Base-by-base conservation (phyloP, 176 grass and related monocot genomes). In the Zizania latifolia region DNA sequence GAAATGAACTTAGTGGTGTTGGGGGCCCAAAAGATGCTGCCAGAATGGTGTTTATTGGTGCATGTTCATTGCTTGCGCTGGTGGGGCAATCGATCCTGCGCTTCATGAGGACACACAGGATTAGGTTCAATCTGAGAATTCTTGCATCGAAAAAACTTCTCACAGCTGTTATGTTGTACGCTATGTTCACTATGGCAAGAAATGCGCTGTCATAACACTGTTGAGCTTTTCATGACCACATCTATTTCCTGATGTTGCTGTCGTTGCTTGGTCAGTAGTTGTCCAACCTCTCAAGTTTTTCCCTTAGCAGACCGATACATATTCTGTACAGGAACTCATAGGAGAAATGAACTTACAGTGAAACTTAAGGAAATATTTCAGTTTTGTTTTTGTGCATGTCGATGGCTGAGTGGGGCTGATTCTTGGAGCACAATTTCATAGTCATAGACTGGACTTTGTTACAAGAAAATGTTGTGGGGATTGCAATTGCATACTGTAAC, bases 111-210 rank as follows among this genome's bases (percentile, higher is more conserved):
- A 40, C 4, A 15, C 89, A 65, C 28, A 69, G 48, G 26, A 85
- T 92, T 62, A 96, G 65, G 86, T 78, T 96, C 4, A 96, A 90
- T 70, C 61, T 92, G 21, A 89, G 93, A 83, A 51, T 87, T 73
- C 61, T 96, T 55, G 89, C 92, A 4, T 94, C 88, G 11, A 94
- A 90, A 70, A 96, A 80, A 68, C 24, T 92, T 62, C 10, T 85
- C 0, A 36, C 29, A 34, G 28, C 74, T 76, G 46, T 77, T 67
- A 37, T 87, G 30, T 30, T 81, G 57, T 90, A 72, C 55, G 0
- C 10, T 2, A 17, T 78, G 58, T 78, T 78, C 40, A 35, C 8
- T 53, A 78, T 83, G 17, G 62, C 81, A 70, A 77, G 69, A 51
- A 72, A 73, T 80, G 75, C 34, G 14, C 27, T 86, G 16, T 85